These are phyloP conservation scores for Drechslerella dactyloides DNA, from an alignment of 2,329 filamentous ascomycete genomes.

Conservation along the genomic window DNA sequence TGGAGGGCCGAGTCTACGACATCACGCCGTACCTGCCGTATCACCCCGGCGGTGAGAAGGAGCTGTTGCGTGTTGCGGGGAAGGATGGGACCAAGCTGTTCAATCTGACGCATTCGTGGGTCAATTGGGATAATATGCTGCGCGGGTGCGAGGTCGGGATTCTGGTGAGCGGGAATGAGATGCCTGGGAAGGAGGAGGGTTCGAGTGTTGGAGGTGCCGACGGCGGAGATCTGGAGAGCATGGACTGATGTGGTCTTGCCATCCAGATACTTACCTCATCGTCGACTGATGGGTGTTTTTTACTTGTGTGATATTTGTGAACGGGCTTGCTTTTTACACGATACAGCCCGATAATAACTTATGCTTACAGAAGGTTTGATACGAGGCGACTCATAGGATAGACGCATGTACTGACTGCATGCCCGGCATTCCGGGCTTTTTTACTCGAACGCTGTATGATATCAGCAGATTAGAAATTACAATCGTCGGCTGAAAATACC, in stretches of 20 bases:
- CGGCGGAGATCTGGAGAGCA: conserved; percentile 34
- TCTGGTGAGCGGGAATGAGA: conserved; percentile 65
- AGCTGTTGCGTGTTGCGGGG: conserved; percentile 70
- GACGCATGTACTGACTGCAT: neutral
- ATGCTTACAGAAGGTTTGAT: too few relatives aligned
- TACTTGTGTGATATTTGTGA: too few relatives aligned
- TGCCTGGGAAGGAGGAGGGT: conserved; percentile 19
- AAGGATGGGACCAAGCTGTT: conserved; percentile 70
- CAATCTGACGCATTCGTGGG: conserved; percentile 73
- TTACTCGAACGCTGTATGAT: neutral
- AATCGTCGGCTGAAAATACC: neutral
- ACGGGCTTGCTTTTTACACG: too few relatives aligned
- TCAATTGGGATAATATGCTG: conserved; percentile 75
- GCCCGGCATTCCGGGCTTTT: neutral
- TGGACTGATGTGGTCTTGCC: too few relatives aligned
- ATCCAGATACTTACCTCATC: too few relatives aligned
- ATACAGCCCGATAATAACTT: too few relatives aligned
- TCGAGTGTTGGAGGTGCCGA: neutral
- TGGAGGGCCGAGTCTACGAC: conserved; percentile 92
- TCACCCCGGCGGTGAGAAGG: conserved; percentile 83
- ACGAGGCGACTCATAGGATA: neutral
- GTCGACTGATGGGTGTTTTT: too few relatives aligned
- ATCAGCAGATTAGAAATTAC: neutral
- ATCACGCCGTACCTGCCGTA: conserved; percentile 87
- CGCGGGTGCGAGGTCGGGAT: conserved; percentile 69